Evolutionary conservation across 163 green algal genomes (phyloP).

Genomic region (Scenedesmus sp.): DNA sequence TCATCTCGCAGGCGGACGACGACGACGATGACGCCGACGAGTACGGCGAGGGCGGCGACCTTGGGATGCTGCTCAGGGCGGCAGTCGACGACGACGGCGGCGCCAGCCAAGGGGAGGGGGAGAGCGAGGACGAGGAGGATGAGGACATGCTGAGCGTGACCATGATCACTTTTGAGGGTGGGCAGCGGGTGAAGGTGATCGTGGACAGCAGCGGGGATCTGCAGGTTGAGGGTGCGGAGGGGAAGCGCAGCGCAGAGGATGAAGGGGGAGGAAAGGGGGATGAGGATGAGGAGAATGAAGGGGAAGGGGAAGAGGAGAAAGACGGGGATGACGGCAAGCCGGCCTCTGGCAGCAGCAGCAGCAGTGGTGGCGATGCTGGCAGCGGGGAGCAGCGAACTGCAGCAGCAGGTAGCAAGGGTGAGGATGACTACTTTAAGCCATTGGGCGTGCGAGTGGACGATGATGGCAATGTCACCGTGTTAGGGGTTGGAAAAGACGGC

Average conservation of each 20-base stretch:
- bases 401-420: neutral
- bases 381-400: neutral
- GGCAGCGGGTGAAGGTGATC: neutral
- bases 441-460: constrained; percentile 16
- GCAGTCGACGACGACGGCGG: neutral
- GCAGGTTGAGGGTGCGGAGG: neutral
- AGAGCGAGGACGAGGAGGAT: neutral
- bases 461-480: neutral
- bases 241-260: neutral
- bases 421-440: neutral
- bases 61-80: neutral
- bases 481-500: constrained; percentile 18
- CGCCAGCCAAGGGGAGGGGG: too few species aligned
- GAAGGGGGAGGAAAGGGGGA: neutral
- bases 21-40: neutral
- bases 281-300: neutral
- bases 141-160: neutral
- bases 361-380: neutral
- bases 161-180: neutral
- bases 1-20: neutral
- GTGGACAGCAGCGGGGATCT: neutral
- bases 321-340: neutral
- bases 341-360: neutral
- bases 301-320: neutral
- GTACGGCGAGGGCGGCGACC: neutral